Base-by-base conservation (phyloP, 768 basidiomycete genomes). In the Russula foetens region DNA sequence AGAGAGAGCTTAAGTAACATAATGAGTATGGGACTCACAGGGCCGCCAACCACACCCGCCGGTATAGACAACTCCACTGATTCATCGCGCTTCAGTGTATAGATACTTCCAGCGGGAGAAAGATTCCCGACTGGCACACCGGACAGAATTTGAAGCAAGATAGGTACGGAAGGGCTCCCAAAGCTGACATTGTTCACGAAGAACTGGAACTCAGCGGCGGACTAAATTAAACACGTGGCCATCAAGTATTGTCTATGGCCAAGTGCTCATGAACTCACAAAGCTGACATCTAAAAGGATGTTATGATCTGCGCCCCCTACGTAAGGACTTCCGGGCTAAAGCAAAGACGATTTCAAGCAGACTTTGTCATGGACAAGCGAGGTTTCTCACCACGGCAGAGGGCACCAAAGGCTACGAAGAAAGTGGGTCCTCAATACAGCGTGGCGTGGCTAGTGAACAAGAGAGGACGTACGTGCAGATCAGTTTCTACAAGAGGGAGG, bases 241-340 rank as follows among this genome's bases (percentile, higher is more conserved):
- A 44, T 44, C 19, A 44, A 23, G 7, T 29, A 19, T 23, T 56
- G 24, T 14, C 7, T 11, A 46, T 5, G 17, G 15, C 15, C 5
- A 11, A 24, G 6, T 43, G 17, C 15, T 12, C 21, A 44, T 12
- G 44, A 39, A 48, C 50, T n/a, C 31, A 59, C 49, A 9, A 59
- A 3, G 19, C 23, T 26, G 35, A 45, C 41, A 11, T 44, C 23
- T 41, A 59, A 35, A n/a, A 53, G 29, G 58, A 59, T 52, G 31
- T 59, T 53, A 43, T 53, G 24, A 45, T 59, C 58, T 7, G 50
- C 58, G 21, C 58, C 58, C 6, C 58, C 58, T 3, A 51, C 43
- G 29, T 44, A 3, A 31, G 51, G 51, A 19, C 31, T 43, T 31
- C 58, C 58, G 23, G 58, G 58, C 58, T 59, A n/a, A 28, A 11